These are phyloP conservation scores for Bolboschoenus planiculmis DNA, from an alignment of 176 grass and related monocot species.

Conservation along the genomic window DNA sequence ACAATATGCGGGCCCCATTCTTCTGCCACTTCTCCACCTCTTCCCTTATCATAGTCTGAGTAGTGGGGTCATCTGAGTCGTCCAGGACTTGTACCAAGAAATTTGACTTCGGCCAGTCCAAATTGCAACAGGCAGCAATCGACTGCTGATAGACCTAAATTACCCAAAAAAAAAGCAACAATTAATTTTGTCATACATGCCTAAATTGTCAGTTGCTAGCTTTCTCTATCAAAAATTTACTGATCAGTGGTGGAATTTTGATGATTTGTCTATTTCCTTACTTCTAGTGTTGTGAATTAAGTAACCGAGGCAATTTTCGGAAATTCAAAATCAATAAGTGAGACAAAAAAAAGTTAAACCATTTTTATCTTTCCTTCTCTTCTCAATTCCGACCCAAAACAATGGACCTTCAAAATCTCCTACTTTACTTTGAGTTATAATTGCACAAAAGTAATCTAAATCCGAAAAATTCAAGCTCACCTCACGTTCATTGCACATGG, in stretches of 20 bases:
- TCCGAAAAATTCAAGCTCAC: slow-evolving; percentile 28
- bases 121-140: slow-evolving; percentile 92
- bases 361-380: not conserved
- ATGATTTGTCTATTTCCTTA: not conserved
- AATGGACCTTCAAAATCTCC: not conserved
- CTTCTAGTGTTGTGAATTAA: not conserved
- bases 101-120: slow-evolving; percentile 94
- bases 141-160: slow-evolving; percentile 93
- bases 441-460: slow-evolving; percentile 8
- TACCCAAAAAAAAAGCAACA: slow-evolving; percentile 14
- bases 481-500: slow-evolving; percentile 99
- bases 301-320: not conserved
- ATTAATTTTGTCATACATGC: slow-evolving; percentile 9
- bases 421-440: not conserved
- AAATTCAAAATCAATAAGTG: not conserved
- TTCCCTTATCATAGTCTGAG: slow-evolving; percentile 69
- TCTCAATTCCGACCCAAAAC: not conserved
- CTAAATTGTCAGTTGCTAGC: not conserved
- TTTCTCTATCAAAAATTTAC: not conserved
- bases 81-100: slow-evolving; percentile 95
- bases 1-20: slow-evolving; percentile 74
- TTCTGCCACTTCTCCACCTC: slow-evolving; percentile 95
- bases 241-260: not conserved
- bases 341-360: not conserved
- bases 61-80: slow-evolving; percentile 77